Conservation (phyloP, 2,329 filamentous ascomycete genomes). For the Pyricularia grisea region DNA sequence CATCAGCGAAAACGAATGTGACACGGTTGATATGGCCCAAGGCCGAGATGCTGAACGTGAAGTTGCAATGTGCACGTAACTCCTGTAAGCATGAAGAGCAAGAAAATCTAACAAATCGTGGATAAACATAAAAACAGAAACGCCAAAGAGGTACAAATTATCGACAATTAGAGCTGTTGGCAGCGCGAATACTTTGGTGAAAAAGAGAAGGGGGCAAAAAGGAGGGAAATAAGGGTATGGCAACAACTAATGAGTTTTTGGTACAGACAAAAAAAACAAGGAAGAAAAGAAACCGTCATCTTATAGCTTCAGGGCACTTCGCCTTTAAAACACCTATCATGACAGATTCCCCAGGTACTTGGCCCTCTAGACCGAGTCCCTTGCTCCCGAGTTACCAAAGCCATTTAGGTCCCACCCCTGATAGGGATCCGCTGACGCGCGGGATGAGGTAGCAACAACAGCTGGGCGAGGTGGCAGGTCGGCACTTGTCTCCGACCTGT, state of each 20-base stretch:
- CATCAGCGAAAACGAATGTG: background rate
- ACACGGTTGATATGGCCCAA: background rate
- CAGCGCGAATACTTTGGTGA: background rate
- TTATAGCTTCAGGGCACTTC: background rate
- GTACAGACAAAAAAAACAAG: background rate
- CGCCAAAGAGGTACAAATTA: background rate
- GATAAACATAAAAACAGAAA: background rate
- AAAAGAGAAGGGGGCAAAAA: background rate
- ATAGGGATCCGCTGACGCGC: conserved; percentile 17
- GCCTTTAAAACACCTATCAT: background rate
- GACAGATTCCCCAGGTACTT: background rate
- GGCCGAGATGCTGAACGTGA: background rate
- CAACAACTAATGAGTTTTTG: background rate
- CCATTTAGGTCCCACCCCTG: conserved; percentile 29
- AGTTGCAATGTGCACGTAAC: background rate
- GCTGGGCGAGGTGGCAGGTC: conserved; percentile 20
- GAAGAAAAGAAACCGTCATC: background rate
- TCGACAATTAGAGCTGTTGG: background rate
- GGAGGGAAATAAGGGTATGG: background rate
- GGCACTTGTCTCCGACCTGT: conserved; percentile 14
- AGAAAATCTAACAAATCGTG: background rate
- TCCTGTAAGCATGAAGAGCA: background rate
- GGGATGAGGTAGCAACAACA: conserved; percentile 8
- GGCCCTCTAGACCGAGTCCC: background rate
- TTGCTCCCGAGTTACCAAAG: conserved; percentile 26